These are phyloP conservation scores for Sphaceloma murrayae DNA, from an alignment of 2,329 filamentous ascomycete genomes.

Conservation along the genomic window DNA sequence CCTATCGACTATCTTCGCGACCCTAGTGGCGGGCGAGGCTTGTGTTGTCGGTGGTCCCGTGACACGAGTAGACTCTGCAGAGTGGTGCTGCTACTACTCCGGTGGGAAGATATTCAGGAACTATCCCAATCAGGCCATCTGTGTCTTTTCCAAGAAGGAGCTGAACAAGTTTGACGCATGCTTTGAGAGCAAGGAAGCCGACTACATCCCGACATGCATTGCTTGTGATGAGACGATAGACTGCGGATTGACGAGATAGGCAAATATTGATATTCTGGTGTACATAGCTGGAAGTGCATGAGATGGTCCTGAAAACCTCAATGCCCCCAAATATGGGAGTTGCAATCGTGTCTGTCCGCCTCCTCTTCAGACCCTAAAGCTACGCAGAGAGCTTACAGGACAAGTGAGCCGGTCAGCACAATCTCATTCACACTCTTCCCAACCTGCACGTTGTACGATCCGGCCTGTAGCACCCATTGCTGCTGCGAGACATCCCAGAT, in stretches of 20 bases:
- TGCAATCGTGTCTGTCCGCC: no score
- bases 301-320: neutral
- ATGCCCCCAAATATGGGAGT: no score
- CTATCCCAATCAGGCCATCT: constrained; percentile 13
- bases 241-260: constrained; percentile 13
- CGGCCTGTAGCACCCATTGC: constrained; percentile 42
- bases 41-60: constrained; percentile 15
- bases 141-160: constrained; percentile 9
- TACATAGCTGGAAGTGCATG: no score
- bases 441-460: constrained; percentile 38
- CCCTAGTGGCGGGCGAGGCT: constrained; percentile 16
- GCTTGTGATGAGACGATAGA: constrained; percentile 15
- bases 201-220: constrained; percentile 15
- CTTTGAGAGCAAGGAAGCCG: constrained; percentile 2
- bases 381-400: no score
- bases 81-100: constrained; percentile 12
- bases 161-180: constrained; percentile 12
- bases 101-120: constrained; percentile 11
- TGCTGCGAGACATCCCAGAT: constrained; percentile 42
- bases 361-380: neutral
- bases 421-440: constrained; percentile 33
- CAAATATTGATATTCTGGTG: neutral
- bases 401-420: constrained; percentile 22
- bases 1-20: constrained; percentile 12
- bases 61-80: constrained; percentile 9